Conservation (phyloP, 345 rosid genomes). For the Lepidium sativum region DNA sequence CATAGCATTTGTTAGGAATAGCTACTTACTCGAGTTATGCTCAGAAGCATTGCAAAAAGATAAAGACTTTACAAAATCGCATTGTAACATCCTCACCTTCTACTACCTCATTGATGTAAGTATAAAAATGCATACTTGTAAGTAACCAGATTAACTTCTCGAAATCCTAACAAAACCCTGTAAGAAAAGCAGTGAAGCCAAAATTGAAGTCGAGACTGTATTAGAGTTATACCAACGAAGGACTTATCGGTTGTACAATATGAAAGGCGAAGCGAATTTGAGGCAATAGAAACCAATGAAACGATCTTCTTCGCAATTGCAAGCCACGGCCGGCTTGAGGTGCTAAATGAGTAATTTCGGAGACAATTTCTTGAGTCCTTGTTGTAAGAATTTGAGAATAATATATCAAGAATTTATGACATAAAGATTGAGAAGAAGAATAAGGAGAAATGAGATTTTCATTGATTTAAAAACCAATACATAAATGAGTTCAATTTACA, state of each 20-base stretch:
- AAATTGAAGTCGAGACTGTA: conserved; percentile 41
- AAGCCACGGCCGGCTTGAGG: no score
- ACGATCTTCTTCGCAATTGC: conserved; percentile 19
- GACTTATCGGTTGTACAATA: conserved; percentile 40
- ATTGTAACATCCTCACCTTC: background rate
- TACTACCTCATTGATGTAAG: background rate
- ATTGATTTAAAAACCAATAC: no score
- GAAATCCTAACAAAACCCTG: conserved; percentile 25
- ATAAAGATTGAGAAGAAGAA: no score
- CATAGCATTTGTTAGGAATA: background rate
- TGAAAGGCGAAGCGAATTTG: conserved; percentile 44
- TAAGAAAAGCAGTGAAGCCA: conserved; percentile 18
- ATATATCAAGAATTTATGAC: no score
- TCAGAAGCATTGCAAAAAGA: conserved; percentile 11
- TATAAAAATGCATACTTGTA: no score
- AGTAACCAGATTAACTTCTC: no score
- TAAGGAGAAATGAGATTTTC: no score
- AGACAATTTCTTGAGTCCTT: no score
- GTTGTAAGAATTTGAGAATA: no score
- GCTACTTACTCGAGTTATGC: background rate
- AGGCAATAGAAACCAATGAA: conserved; percentile 49
- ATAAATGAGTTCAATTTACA: no score
- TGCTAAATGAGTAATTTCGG: no score
- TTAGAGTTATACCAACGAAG: conserved; percentile 30
- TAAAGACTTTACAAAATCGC: background rate